Conservation (phyloP, 23 red algal species). For the Pyropia haitanensis region DNA sequence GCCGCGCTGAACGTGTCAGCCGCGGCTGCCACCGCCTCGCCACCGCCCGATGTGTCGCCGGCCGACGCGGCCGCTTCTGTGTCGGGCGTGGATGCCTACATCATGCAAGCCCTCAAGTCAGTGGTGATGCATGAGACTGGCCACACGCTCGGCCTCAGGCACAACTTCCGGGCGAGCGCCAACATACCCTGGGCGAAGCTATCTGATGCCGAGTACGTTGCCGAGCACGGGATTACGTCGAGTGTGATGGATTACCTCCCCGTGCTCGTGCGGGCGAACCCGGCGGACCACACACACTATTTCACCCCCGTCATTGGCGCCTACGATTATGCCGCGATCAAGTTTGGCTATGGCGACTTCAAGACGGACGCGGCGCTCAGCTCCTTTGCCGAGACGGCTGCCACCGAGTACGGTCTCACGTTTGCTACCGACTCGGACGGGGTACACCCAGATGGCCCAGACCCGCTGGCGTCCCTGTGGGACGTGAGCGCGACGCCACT, state of each 20-base stretch:
- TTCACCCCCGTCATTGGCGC: constrained; percentile 15
- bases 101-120: constrained; percentile 1
- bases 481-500: constrained; percentile 1
- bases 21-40: too few species aligned
- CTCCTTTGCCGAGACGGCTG: constrained; percentile 2
- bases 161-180: constrained; percentile 28
- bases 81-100: background rate
- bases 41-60: too few species aligned
- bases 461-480: constrained; percentile 10
- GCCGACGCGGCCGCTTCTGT: background rate
- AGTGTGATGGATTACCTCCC: constrained; percentile 29
- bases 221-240: constrained; percentile 14
- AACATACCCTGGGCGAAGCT: constrained; percentile 18
- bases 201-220: constrained; percentile 14
- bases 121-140: constrained; percentile 15
- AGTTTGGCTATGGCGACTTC: constrained; percentile 12
- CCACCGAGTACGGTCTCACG: constrained; percentile 1
- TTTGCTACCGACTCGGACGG: constrained; percentile 11
- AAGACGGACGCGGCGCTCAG: background rate
- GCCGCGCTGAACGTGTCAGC: background rate
- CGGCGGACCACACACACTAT: background rate
- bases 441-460: background rate
- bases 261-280: constrained; percentile 8
- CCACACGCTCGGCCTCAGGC: constrained; percentile 19
- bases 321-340: constrained; percentile 22